Evolutionary conservation across 192 early-diverging fungal genomes (phyloP).

Genomic region (Lobulomyces angularis): DNA sequence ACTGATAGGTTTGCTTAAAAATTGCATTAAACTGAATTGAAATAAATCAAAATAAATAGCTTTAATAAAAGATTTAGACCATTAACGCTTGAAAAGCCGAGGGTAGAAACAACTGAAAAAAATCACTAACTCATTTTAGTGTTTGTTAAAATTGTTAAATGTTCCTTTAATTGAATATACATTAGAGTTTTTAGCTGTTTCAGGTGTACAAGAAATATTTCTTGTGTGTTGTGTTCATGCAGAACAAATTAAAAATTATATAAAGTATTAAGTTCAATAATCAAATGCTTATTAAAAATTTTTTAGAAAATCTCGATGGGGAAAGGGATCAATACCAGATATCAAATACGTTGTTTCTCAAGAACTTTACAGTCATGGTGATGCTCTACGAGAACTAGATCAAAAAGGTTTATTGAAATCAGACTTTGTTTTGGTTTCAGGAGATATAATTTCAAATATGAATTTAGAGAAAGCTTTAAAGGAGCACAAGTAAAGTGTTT

Average conservation of each 20-base stretch:
- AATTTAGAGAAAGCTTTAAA: conserved; percentile 61
- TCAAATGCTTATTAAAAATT: conserved; percentile 2
- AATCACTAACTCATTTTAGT: conserved; percentile 24
- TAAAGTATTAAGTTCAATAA: conserved; percentile 42
- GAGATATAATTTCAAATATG: conserved; percentile 85
- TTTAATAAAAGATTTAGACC: conserved; percentile 78
- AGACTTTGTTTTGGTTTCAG: conserved; percentile 87
- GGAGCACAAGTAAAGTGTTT: conserved; percentile 46
- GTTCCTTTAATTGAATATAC: conserved; percentile 95
- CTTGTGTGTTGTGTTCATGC: conserved; percentile 75
- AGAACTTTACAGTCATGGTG: conserved; percentile 68
- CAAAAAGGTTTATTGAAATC: conserved; percentile 59
- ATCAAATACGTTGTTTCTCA: conserved; percentile 62
- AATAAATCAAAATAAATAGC: too few relatives aligned
- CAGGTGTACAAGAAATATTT: conserved; percentile 75
- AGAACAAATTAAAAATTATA: conserved; percentile 69
- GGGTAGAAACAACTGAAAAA: conserved; percentile 28
- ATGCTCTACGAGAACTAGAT: conserved; percentile 85
- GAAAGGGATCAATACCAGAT: conserved; percentile 44
- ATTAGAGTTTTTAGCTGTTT: conserved; percentile 77
- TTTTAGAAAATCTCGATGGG: conserved; percentile 62
- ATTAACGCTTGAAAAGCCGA: conserved; percentile 66
- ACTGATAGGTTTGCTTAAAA: conserved; percentile 82
- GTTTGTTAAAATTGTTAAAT: conserved; percentile 86
- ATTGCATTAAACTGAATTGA: too few relatives aligned